phyloP scores from a whole-genome alignment of 2,329 filamentous ascomycete genomes.

The Fusarium mundagurra region DNA sequence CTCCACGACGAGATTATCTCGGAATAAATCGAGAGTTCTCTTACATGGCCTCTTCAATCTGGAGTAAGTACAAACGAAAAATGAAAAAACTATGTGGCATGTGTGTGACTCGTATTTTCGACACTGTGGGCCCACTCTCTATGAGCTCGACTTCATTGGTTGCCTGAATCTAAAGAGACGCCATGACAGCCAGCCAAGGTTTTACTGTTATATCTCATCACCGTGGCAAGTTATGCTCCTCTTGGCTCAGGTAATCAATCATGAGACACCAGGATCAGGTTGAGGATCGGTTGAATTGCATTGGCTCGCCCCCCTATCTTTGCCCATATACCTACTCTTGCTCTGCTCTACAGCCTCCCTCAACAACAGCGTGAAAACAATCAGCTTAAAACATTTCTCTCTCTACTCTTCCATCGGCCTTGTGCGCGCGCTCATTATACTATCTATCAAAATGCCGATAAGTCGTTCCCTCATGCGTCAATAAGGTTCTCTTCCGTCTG shows the following conservation, averaged over 20 bases:
- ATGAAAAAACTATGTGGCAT: conserved; percentile 35
- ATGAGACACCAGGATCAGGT: not conserved
- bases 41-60: not conserved
- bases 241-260: not conserved
- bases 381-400: conserved; percentile 39
- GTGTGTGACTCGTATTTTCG: conserved; percentile 18
- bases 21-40: not conserved
- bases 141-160: conserved; percentile 30
- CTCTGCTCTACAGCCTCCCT: conserved; percentile 28
- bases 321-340: conserved; percentile 40
- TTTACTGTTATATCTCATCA: conserved; percentile 3
- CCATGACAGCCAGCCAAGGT: conserved; percentile 13
- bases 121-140: conserved; percentile 40
- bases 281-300: conserved; percentile 42
- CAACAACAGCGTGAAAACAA: conserved; percentile 36
- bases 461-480: conserved; percentile 58
- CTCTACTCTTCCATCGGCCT: conserved; percentile 35
- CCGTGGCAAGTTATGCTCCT: conserved; percentile 22
- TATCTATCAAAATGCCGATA: conserved; percentile 40
- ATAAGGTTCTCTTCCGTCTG: conserved; percentile 68
- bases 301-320: conserved; percentile 47
- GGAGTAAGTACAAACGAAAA: not conserved
- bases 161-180: not conserved
- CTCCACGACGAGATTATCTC: not conserved
- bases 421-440: conserved; percentile 41